Percentiles rank a stretch among this genome's conserved stretches.
phyloP scores from a whole-genome alignment of 1,284 basidiomycete species.

The Taiwanofungus camphoratus region DNA sequence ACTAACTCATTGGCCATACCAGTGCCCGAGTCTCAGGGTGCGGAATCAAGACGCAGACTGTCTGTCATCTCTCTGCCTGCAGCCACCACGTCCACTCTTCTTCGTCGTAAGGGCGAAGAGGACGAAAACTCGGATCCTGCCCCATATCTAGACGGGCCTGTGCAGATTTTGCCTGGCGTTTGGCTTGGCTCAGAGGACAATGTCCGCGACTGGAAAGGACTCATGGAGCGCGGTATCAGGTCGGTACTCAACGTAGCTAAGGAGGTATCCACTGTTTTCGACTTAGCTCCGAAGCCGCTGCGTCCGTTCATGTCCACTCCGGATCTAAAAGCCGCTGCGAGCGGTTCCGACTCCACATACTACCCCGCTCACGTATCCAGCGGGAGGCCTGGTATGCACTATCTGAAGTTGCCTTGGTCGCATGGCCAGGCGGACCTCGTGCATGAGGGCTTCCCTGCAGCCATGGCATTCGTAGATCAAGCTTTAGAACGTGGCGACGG shows the following conservation, averaged over 20 bases:
- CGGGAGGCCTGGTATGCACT: slow-evolving; percentile 76
- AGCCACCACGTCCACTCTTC: slow-evolving; percentile 39
- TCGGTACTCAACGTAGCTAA: slow-evolving; percentile 94
- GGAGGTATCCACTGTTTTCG: slow-evolving; percentile 81
- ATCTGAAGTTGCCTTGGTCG: slow-evolving; percentile 92
- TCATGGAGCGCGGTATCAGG: slow-evolving; percentile 71
- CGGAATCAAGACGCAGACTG: slow-evolving; percentile 39
- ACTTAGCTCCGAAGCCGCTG: slow-evolving; percentile 40
- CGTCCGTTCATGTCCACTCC: slow-evolving; percentile 65
- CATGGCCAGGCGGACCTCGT: slow-evolving; percentile 91
- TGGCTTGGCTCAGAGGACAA: slow-evolving; percentile 96
- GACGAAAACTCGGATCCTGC: slow-evolving; percentile 42
- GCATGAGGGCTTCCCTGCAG: slow-evolving; percentile 67
- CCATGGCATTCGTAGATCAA: slow-evolving; percentile 77
- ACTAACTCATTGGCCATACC: slow-evolving; percentile 40
- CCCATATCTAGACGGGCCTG: slow-evolving; percentile 83
- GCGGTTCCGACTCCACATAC: slow-evolving; percentile 42
- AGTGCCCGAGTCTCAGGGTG: slow-evolving; percentile 26
- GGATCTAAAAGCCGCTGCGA: slow-evolving; percentile 39
- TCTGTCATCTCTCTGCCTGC: slow-evolving; percentile 62
- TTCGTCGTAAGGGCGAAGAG: slow-evolving; percentile 66
- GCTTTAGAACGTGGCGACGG: slow-evolving; percentile 71
- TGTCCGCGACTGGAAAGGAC: slow-evolving; percentile 69
- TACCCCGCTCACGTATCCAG: slow-evolving; percentile 58
- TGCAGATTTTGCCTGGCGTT: slow-evolving; percentile 84